Percentiles rank a stretch among this genome's conserved stretches.
Evolutionary conservation across 306 rosid genomes (phyloP).

Genomic region (Rubus idaeus): DNA sequence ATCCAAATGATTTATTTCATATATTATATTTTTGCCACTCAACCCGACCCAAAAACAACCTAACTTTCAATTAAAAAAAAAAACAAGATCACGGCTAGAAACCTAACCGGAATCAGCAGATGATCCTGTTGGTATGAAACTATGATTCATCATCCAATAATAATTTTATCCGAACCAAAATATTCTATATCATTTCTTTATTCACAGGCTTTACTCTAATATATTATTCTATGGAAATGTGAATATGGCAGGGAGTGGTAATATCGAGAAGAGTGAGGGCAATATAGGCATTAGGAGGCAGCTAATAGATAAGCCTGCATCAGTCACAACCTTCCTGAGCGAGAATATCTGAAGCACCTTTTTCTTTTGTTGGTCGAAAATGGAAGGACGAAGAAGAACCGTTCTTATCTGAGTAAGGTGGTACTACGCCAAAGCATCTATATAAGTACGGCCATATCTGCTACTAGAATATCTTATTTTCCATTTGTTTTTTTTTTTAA

Average conservation of each 20-base stretch:
- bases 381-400: conserved; percentile 10
- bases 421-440: conserved; percentile 51
- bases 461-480: conserved; percentile 7
- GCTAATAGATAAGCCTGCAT: conserved; percentile 2
- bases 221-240: too few species aligned
- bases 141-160: neutral
- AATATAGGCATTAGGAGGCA: neutral
- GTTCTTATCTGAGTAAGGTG: conserved; percentile 89
- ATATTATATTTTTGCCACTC: too few species aligned
- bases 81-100: too few species aligned
- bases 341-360: conserved; percentile 7
- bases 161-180: neutral
- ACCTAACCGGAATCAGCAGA: neutral
- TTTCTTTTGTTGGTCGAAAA: conserved; percentile 19
- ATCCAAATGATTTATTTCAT: too few species aligned
- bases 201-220: too few species aligned
- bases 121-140: neutral
- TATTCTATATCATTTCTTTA: neutral
- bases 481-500: neutral
- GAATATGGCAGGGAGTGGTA: too few species aligned
- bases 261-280: neutral
- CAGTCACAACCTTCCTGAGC: conserved; percentile 26
- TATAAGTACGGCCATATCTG: conserved; percentile 74
- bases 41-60: too few species aligned
- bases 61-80: too few species aligned